phyloP scores from a whole-genome alignment of 768 basidiomycete species.

The Pleurotus tuoliensis region DNA sequence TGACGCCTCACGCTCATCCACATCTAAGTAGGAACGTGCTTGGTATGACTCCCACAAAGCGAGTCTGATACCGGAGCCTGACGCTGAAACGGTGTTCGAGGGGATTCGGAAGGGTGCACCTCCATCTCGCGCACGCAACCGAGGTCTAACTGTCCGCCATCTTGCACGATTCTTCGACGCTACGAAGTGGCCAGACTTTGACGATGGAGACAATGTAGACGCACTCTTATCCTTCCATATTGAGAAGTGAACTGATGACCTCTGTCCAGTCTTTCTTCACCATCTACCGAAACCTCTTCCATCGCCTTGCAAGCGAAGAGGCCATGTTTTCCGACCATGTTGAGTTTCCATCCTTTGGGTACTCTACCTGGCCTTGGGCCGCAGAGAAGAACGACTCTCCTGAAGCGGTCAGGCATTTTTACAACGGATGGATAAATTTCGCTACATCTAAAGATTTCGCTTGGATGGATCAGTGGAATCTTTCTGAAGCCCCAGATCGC shows the following conservation, averaged over 20 bases:
- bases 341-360: conserved; percentile 82
- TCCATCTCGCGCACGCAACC: conserved; percentile 49
- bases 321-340: conserved; percentile 33
- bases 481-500: conserved; percentile 82
- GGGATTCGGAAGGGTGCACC: conserved; percentile 74
- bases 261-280: conserved; percentile 76
- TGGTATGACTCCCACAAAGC: conserved; percentile 96
- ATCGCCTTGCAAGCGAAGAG: conserved; percentile 81
- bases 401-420: conserved; percentile 71
- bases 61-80: conserved; percentile 74
- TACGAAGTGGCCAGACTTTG: conserved; percentile 60
- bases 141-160: conserved; percentile 78
- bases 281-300: conserved; percentile 85
- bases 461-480: conserved; percentile 85
- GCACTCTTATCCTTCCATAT: not conserved
- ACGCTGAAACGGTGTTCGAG: conserved; percentile 81
- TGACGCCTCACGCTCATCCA: not conserved
- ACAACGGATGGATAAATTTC: conserved; percentile 85
- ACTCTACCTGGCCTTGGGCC: conserved; percentile 71
- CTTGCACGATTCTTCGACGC: conserved; percentile 82
- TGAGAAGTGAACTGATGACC: not conserved
- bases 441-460: conserved; percentile 81
- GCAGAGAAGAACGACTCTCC: conserved; percentile 37
- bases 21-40: conserved; percentile 79
- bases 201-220: conserved; percentile 58